Evolutionary conservation across 2,329 filamentous ascomycete genomes (phyloP), one percentile per base, ranked within the genome.

Genomic region (Colletotrichum truncatum): DNA sequence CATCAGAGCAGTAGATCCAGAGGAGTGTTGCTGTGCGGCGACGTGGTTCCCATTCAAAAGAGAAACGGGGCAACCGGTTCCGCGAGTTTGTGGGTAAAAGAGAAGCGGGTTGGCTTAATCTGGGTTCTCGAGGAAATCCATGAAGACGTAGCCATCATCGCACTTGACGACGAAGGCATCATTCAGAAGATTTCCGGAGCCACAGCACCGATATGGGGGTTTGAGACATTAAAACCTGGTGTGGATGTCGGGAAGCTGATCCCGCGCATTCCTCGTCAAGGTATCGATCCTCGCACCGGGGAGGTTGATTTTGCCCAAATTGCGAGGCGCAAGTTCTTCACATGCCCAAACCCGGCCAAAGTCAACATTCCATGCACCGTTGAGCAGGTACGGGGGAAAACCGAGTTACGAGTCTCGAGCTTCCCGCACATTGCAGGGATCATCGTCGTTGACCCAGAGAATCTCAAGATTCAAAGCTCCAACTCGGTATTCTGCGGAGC

Each of bases 51-150:
- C 0, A 99, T 99, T 65, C 92, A 94, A 76, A 99, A 98, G 79
- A 89, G 96, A 66, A 97, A 99, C 73, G 96, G 96, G 4, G 88
- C 91, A 10, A 95, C 91, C 4, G 96, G 96, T 2, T 94, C 96
- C 63, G 96, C 96, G 36, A 98, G 94, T 78, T 82, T 99, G 38
- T 99, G 96, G 96, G 96, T 99, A 4, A 99, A 99, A 81, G 96
- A 99, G 78, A 99, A 99, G 78, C 88, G 91, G 51, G 90, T 93
- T 55, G 94, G 95, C 9, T 80, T 99, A 65, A 98, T 99, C 66
- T 99, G 96, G 96, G 96, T 99, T 8, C 81, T 99, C 2, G 96
- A 99, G 76, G 96, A 99, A 78, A 98, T 99, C 66, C 93, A 95
- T 59, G 96, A 99, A 78, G 94, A 99, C 75, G 90, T 96, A 38